Percentiles rank a stretch among this genome's conserved stretches.
Evolutionary conservation across 202 grass and related monocot genomes (phyloP).

Genomic region (Hordeum pubiflorum): DNA sequence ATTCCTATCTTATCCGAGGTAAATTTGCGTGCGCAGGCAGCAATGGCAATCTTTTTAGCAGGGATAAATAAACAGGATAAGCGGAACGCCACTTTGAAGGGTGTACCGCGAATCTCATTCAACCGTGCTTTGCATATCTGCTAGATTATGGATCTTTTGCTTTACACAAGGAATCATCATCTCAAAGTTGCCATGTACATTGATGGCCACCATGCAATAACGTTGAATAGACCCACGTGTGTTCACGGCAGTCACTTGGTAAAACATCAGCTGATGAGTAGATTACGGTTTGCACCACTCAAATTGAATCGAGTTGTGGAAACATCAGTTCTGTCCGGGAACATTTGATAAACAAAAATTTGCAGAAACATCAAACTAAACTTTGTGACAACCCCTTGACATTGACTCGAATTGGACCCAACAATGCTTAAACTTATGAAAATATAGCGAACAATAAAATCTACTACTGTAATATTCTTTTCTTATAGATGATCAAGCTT

Average conservation of each 20-base stretch:
- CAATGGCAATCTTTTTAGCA: neutral
- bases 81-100: constrained; percentile 1
- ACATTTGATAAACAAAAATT: neutral
- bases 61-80: constrained; percentile 6
- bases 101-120: constrained; percentile 27
- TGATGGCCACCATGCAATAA: neutral
- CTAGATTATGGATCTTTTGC: constrained; percentile 10
- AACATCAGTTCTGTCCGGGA: too few relatives aligned
- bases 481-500: too few relatives aligned
- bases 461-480: too few relatives aligned
- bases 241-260: neutral
- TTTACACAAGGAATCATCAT: constrained; percentile 26
- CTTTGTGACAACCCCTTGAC: neutral
- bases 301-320: neutral
- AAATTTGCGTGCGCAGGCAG: neutral
- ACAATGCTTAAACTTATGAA: too few relatives aligned
- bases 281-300: neutral
- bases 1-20: neutral
- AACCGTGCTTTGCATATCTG: constrained; percentile 16
- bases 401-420: neutral
- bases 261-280: neutral
- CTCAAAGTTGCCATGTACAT: neutral
- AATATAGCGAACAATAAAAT: too few relatives aligned
- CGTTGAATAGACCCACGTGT: neutral
- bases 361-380: neutral